Evolutionary conservation across 352 stramenopile species (phyloP), one percentile per base, ranked within the genome.

Genomic region (Phytophthora ramorum): DNA sequence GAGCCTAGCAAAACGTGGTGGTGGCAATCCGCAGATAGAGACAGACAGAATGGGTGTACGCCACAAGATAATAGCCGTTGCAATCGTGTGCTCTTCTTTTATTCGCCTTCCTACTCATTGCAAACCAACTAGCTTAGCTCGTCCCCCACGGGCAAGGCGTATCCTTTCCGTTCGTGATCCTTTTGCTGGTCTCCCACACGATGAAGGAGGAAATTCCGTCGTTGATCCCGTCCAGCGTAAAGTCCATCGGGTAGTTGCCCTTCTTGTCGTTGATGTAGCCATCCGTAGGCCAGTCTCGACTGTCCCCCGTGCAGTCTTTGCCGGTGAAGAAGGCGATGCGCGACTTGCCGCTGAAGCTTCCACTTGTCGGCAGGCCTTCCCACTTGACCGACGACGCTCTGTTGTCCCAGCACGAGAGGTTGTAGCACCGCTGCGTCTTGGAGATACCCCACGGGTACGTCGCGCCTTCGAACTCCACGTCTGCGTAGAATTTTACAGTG

Each of bases 171-270:
- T 73, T 40, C 34, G 47, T 57, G 35, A 54, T 61, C 35, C 49
- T 60, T 16, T 64, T 64, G 48, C 19, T 43, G n/a, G 30, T 53
- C n/a, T 65, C 34, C 58, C 55, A 76, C 12, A 77, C 40, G 8
- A 77, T 71, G 14, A 78, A 78, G 7, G 69, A 78, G 7, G 55
- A 58, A 10, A 78, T 40, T 8, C 22, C 46, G 37, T 78, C 63
- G 37, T 78, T 69, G 45, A 75, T 63, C 6, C 56, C 56, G 28
- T 78, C 64, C 2, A 60, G 20, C 12, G 55, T 61, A n/a, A 78
- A 67, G 45, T 78, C 60, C 14, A 52, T 28, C 4, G 69, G 69
- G 20, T 63, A 78, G 38, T 75, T 65, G 32, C 34, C 48, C 7
- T 72, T 50, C 19, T 48, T 71, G 22, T 41, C 47, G 47, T 60